Conservation (phyloP, 257 asterid species). For the Cruciata laevipes region DNA sequence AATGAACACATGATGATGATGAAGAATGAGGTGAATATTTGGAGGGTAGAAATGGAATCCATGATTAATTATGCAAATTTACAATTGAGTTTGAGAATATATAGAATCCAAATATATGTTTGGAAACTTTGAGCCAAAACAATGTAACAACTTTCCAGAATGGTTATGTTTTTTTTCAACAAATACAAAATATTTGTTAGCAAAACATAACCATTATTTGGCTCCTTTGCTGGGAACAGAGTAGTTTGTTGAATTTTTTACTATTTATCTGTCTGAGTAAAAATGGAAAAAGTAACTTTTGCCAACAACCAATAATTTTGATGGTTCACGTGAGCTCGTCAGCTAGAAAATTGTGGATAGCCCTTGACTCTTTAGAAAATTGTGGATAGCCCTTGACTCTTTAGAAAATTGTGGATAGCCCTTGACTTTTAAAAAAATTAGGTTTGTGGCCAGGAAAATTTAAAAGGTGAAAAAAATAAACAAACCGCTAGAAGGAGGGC, state of each 20-base stretch:
- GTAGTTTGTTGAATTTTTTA: not conserved
- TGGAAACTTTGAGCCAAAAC: no score
- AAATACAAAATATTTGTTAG: no score
- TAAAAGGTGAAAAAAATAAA: not conserved
- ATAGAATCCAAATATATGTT: no score
- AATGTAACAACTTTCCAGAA: no score
- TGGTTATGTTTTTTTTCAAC: no score
- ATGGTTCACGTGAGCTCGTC: no score
- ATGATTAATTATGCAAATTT: no score
- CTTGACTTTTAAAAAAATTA: no score
- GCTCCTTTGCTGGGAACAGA: no score
- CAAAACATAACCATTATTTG: no score
- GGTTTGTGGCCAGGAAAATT: not conserved
- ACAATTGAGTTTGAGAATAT: no score
- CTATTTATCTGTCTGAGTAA: not conserved
- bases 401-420: not conserved
- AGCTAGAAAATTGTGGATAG: not conserved
- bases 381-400: not conserved
- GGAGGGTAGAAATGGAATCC: slow-evolving; percentile 18
- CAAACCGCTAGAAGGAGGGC: slow-evolving; percentile 29
- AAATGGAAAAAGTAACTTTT: not conserved
- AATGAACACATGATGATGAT: slow-evolving; percentile 20
- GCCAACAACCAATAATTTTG: not conserved
- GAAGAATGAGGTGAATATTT: slow-evolving; percentile 20
- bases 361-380: not conserved